These are phyloP conservation scores for Melanogaster broomeanus DNA, from an alignment of 768 basidiomycete genomes.

Conservation along the genomic window DNA sequence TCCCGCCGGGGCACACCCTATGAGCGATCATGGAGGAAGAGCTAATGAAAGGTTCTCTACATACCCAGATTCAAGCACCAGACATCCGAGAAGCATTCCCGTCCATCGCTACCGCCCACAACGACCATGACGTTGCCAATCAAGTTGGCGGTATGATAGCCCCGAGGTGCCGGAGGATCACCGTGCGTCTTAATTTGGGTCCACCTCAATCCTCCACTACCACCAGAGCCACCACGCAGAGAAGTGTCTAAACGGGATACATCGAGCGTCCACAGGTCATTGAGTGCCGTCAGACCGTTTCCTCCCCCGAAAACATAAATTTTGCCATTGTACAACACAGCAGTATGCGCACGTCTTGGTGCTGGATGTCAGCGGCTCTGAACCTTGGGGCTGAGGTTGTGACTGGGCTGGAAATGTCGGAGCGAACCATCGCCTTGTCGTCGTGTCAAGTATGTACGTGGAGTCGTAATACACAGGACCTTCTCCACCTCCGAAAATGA, in stretches of 20 bases:
- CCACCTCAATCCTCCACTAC: conserved; percentile 50
- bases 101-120: conserved; percentile 89
- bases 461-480: conserved; percentile 81
- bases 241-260: conserved; percentile 45
- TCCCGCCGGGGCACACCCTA: neutral
- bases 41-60: conserved; percentile 24
- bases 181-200: conserved; percentile 57
- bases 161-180: conserved; percentile 61
- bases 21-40: too few species aligned
- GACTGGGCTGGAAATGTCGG: conserved; percentile 37
- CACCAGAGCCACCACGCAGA: conserved; percentile 9
- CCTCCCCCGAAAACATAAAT: conserved; percentile 95
- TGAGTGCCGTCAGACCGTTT: conserved; percentile 85
- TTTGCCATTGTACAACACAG: conserved; percentile 68
- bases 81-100: conserved; percentile 84
- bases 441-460: conserved; percentile 82
- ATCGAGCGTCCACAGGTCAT: conserved; percentile 89
- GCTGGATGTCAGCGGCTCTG: conserved; percentile 43
- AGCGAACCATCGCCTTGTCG: conserved; percentile 63
- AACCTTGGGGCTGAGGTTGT: conserved; percentile 3
- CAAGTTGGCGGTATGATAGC: conserved; percentile 91
- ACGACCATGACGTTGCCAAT: conserved; percentile 85
- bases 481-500: conserved; percentile 87
- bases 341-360: conserved; percentile 85
- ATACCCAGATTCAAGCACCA: conserved; percentile 85